Base-by-base conservation (phyloP, 352 stramenopile genomes). In the Thalassiosira pacifica region DNA sequence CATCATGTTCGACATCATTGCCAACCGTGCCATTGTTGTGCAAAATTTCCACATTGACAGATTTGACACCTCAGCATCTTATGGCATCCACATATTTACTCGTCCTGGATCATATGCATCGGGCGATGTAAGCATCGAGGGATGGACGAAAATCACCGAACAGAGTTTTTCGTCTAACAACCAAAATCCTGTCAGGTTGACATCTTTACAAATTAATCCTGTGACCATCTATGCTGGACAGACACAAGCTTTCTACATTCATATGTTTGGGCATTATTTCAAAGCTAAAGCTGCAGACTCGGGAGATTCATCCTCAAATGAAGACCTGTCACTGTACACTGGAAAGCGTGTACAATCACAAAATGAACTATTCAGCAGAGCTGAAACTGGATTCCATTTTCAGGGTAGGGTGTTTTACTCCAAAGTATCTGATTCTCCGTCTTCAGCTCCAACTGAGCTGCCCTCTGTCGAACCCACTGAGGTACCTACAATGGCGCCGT, bases 201-300 rank as follows among this genome's bases (percentile, higher is more conserved):
- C 79, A 32, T 71, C 31, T 18, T 16, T 55, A 40, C 26, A 29
- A 2, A 66, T 86, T 37, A 16, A 80, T 2, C 1, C 34, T 63
- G 79, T 86, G 1, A 55, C 37, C 1, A 65, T 86, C 3, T 77
- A 86, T 19, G 65, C 79, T 18, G 70, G 73, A 6, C 57, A 81
- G 40, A 72, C 60, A 32, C 53, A 59, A 19, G 48, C 22, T 22
- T 85, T 85, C 57, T 85, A 85, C 37, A 76, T 81, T 32, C 70
- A 64, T 11, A 66, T 29, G 45, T 24, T 76, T 57, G 53, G 63
- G 13, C 60, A 71, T 19, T 79, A 77, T 52, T 76, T 86, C 22
- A 27, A 29, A 29, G 79, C 81, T 9, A 18, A n/a, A n/a, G n/a
- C 18, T 13, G 24, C 40, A 76, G 69, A 73, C 42, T 76, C 69